Evolutionary conservation across 805 yeast genomes (phyloP), one percentile per base, ranked within the genome.

Genomic region (Wickerhamiella kazuoi): DNA sequence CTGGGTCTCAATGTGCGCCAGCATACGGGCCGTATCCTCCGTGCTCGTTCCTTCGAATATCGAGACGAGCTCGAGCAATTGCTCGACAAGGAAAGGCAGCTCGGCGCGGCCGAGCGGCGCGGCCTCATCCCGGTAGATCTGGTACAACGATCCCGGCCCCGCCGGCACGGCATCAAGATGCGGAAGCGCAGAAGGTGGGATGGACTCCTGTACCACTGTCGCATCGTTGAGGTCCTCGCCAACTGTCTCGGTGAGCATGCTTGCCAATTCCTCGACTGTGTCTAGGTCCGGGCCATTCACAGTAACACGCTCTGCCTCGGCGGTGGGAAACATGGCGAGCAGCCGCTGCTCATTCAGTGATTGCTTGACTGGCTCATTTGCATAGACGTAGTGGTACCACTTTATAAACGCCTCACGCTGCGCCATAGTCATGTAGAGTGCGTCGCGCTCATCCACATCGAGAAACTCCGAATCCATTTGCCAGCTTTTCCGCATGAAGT

Each of bases 401-500:
- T 23, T 15, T 16, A 23, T 19, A 24, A 14, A 34, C n/a, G 11
- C 4, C 3, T 23, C n/a, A 7, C 9, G 14, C 4, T 23, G 4
- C 13, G 21, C 20, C n/a, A 4, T 9, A 4, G 18, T n/a, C 30
- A n/a, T 6, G 17, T 34, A 16, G 4, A 24, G 14, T 5, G 21
- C 33, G 14, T 18, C 24, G n/a, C 53, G 40, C 8, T 59, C 57
- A 2, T 53, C 49, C 1, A 60, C 52, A 2, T 50, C 53, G 1
- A 51, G 41, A 6, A 42, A 32, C 21, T 43, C 41, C 24, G 56
- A 44, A 33, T 48, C 48, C 13, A 48, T 41, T 13, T 44, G 32
- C 51, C 55, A 53, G 3, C 48, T 20, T 35, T 52, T 54, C 11
- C 52, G 48, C 30, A 54, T 40, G 44, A 52, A 35, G 29, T 50